A percentile compares a stretch with the other conserved stretches of the same genome.
Evolutionary conservation across 306 rosid genomes (phyloP).

Genomic region (Cicer pinnatifidum): DNA sequence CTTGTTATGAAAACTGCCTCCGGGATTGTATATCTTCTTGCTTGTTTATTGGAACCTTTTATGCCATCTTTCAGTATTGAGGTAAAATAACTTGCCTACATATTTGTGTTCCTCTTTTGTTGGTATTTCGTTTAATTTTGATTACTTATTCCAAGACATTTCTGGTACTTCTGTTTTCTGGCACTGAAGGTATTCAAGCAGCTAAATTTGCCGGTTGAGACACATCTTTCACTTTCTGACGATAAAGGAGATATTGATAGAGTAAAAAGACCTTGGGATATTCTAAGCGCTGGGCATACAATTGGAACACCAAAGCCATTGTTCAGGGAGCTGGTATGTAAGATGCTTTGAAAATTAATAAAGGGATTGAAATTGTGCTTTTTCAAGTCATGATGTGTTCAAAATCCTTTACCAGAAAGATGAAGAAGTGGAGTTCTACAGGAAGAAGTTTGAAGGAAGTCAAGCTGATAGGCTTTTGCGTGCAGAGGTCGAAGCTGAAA

Average conservation of each 20-base stretch:
- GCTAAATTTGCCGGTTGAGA: slow-evolving; percentile 68
- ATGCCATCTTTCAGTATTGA: slow-evolving; percentile 85
- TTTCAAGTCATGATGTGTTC: slow-evolving; percentile 36
- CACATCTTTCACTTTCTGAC: slow-evolving; percentile 66
- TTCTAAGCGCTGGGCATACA: slow-evolving; percentile 77
- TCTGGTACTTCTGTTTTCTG: slow-evolving; percentile 28
- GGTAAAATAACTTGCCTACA: slow-evolving; percentile 52
- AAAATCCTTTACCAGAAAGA: slow-evolving; percentile 65
- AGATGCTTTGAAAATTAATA: slow-evolving; percentile 8
- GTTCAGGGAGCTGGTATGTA: slow-evolving; percentile 86
- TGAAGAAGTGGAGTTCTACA: slow-evolving; percentile 75
- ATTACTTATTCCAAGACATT: slow-evolving; percentile 33
- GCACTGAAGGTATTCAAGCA: slow-evolving; percentile 80
- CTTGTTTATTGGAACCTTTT: slow-evolving; percentile 87
- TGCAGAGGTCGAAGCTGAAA: slow-evolving; percentile 85
- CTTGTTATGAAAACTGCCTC: slow-evolving; percentile 86
- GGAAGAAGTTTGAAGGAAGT: slow-evolving; percentile 87
- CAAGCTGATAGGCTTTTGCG: slow-evolving; percentile 85
- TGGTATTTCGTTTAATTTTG: not conserved
- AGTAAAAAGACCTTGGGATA: slow-evolving; percentile 79
- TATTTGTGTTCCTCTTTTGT: not conserved
- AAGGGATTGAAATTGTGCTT: slow-evolving; percentile 5
- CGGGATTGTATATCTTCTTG: slow-evolving; percentile 86
- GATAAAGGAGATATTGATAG: slow-evolving; percentile 74
- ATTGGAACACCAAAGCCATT: slow-evolving; percentile 86